These are phyloP conservation scores for Populus hybrid DNA, from an alignment of 441 rosid species.

Conservation along the genomic window DNA sequence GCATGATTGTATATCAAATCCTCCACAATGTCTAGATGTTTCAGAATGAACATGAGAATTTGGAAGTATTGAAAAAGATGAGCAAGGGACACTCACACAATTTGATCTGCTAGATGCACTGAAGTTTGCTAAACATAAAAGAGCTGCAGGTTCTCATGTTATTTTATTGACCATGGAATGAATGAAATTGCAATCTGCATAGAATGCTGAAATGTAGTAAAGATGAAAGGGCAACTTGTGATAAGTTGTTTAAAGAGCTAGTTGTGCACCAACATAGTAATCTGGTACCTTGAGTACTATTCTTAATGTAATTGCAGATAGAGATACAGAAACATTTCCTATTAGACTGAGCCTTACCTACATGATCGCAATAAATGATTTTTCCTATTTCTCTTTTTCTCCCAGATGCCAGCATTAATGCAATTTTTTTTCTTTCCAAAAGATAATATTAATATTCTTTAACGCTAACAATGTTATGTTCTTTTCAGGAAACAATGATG, in stretches of 20 bases:
- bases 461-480: background rate
- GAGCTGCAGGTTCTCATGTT: background rate
- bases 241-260: background rate
- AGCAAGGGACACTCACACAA: background rate
- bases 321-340: background rate
- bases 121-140: background rate
- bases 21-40: background rate
- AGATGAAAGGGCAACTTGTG: background rate
- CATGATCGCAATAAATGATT: background rate
- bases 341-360: background rate
- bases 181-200: background rate
- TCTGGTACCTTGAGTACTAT: background rate
- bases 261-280: background rate
- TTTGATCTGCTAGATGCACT: background rate
- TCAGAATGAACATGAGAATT: background rate
- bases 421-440: no score
- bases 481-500: constrained; percentile 64
- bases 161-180: background rate
- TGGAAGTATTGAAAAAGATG: background rate
- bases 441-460: background rate
- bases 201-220: background rate
- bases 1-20: background rate
- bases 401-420: background rate
- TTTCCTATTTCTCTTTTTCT: background rate
- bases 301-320: background rate